phyloP scores from a whole-genome alignment of 2,329 filamentous ascomycete species.

The Cyclaneusma minus region DNA sequence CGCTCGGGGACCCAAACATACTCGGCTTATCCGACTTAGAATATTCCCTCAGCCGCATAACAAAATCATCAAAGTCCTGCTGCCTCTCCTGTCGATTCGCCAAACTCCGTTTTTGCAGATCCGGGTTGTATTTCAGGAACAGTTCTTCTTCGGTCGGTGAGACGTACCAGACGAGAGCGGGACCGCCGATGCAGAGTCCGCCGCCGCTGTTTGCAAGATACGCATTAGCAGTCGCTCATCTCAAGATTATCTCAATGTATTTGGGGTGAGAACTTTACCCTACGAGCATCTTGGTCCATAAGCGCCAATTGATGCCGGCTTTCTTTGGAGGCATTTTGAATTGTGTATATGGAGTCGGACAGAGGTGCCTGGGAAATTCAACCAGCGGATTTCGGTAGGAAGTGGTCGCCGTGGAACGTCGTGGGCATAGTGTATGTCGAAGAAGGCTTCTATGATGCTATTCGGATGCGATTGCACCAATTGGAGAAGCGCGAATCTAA shows the following conservation, averaged over 20 bases:
- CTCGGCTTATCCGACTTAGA: conserved; percentile 85
- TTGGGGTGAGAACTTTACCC: conserved; percentile 38
- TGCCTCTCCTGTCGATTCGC: conserved; percentile 61
- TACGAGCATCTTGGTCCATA: conserved; percentile 54
- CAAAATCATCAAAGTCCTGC: conserved; percentile 82
- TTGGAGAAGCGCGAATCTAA: no score
- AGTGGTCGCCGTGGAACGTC: no score
- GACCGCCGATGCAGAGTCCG: conserved; percentile 65
- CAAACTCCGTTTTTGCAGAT: conserved; percentile 78
- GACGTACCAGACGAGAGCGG: conserved; percentile 66
- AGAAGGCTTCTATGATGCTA: no score
- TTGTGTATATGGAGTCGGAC: no score
- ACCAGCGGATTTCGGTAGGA: no score
- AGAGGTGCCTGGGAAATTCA: no score
- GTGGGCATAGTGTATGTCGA: no score
- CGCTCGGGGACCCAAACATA: conserved; percentile 28
- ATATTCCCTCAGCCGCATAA: conserved; percentile 69
- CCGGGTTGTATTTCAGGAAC: conserved; percentile 83
- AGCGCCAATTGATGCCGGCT: conserved; percentile 33
- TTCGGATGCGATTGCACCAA: no score
- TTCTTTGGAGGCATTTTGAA: conserved; percentile 28
- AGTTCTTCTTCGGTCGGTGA: conserved; percentile 83
- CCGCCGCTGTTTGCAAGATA: conserved; percentile 40
- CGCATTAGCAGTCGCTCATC: conserved; percentile 6
- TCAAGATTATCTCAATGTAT: no score